Percentiles rank a stretch among this genome's conserved stretches.
Conservation (phyloP, 1,284 basidiomycete species). For the Cystobasidiaceae sp. region DNA sequence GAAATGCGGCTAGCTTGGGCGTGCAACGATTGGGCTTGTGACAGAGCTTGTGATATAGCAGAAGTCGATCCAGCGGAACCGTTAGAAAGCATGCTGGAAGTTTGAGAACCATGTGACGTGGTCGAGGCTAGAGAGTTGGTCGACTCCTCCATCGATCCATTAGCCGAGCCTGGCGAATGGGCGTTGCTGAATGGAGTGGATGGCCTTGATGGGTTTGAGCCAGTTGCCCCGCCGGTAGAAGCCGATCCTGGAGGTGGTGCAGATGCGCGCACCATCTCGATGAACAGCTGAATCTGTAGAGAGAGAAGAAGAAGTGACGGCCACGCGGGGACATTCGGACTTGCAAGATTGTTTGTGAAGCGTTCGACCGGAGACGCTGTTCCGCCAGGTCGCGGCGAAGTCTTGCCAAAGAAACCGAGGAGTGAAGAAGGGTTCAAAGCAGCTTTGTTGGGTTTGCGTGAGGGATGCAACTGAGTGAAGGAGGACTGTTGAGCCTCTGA, state of each 20-base stretch:
- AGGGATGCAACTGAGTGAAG: constrained; percentile 25
- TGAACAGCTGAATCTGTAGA: constrained; percentile 73
- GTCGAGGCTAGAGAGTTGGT: constrained; percentile 15
- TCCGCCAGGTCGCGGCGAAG: neutral
- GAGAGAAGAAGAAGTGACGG: constrained; percentile 65
- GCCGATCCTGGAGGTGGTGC: constrained; percentile 45
- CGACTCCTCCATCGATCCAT: constrained; percentile 26
- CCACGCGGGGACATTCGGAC: constrained; percentile 21
- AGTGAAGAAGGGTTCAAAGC: neutral
- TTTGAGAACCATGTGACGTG: constrained; percentile 4
- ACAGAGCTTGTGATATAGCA: constrained; percentile 38
- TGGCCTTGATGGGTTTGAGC: constrained; percentile 29
- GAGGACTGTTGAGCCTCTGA: constrained; percentile 16
- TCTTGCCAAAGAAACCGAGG: neutral
- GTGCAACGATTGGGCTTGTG: constrained; percentile 55
- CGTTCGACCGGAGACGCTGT: neutral
- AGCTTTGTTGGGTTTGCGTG: neutral
- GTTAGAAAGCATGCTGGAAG: constrained; percentile 31
- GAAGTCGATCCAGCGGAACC: constrained; percentile 34
- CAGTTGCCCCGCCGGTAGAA: neutral
- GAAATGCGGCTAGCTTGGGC: constrained; percentile 55
- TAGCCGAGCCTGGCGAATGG: constrained; percentile 20
- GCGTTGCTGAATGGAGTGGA: constrained; percentile 33
- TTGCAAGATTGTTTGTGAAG: constrained; percentile 1
- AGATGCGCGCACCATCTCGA: constrained; percentile 68